Evolutionary conservation across 176 grass and related monocot genomes (phyloP), one percentile per base, ranked within the genome.

Genomic region (Rhynchospora tenuis): DNA sequence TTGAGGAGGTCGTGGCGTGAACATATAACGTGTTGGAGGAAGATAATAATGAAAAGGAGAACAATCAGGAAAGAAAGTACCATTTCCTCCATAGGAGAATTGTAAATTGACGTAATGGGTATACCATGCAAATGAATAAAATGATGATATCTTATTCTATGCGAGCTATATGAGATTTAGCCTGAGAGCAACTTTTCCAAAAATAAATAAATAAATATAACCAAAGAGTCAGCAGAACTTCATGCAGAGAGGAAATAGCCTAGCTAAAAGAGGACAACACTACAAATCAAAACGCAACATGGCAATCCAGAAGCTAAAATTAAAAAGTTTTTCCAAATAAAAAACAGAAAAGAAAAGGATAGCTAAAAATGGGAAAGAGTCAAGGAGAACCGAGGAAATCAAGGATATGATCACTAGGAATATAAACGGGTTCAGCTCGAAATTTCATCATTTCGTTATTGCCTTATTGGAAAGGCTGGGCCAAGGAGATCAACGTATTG

Each of bases 1-100:
- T 88, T 85, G 59, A 81, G 73, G 83, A 81, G 85, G 78, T 85
- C 88, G 79, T 89, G 88, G 55, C 85, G 90, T 20, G 95, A 97
- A 4, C 92, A 86, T 66, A 91, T 75, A 46, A 51, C 22, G 7
- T 11, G 8, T 13, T 26, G 70, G 11, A 74, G 42, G 23, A 46
- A 46, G 45, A 74, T 24, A 14, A 26, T 26, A 20, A 74, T 26
- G 7, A 11, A 27, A 48, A 73, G 44, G 69, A 73, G 11, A 6
- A 73, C 26, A 22, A 22, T 50, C 42, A 22, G 69, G 44, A 15
- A 10, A 7, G 19, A 44, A 47, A 50, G 70, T 10, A 9, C 70
- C 70, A 73, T 73, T 50, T n/a, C 23, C 26, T 45, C 45, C 38
- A 69, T 19, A 31, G 13, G 27, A 66, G 27, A 66, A 67, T 38